Base-by-base conservation (phyloP, 805 yeast genomes). In the Cyberlindnera misumaiensis region DNA sequence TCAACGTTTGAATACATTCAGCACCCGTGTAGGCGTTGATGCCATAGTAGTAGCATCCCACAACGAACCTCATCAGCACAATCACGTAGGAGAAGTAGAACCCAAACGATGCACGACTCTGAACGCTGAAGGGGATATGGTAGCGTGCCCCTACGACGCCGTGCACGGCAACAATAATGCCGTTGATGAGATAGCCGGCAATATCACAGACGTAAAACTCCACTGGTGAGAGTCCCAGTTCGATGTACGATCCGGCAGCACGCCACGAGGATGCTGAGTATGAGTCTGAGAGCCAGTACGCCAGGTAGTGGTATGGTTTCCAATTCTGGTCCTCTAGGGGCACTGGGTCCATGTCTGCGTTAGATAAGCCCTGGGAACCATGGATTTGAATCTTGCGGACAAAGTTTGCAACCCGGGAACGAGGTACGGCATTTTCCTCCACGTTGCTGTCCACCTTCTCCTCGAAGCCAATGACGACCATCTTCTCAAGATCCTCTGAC, bases 21-120 rank as follows among this genome's bases (percentile, higher is more conserved):
- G 46, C 46, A 37, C 46, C 46, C 11, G 46, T 43, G 36, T 43
- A 43, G 14, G 46, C 46, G 30, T 43, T 43, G 26, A 43, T 40
- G 28, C 46, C 46, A 34, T 43, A 43, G 43, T 43, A 43, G 38
- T 43, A 43, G 12, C 43, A 41, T 22, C 46, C 46, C 11, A 43
- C 46, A 16, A 43, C 29, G 25, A 43, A 40, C 40, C 46, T 40
- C 29, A 43, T 29, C 22, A 43, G 11, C 29, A 43, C 30, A 20
- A 43, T 29, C 8, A 38, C 29, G 32, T 43, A 43, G 17, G 46
- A 39, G 36, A 43, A 40, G 39, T 40, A 43, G 40, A 39, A 40
- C 4, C 46, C 46, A 17, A 43, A 43, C 4, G 46, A 32, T 13
- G 46, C 46, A 30, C 46, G 37, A 4, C 43, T 11, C 28, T 43